These are phyloP conservation scores for Penicillium sp. DNA, from an alignment of 2,329 filamentous ascomycete species.

Conservation along the genomic window DNA sequence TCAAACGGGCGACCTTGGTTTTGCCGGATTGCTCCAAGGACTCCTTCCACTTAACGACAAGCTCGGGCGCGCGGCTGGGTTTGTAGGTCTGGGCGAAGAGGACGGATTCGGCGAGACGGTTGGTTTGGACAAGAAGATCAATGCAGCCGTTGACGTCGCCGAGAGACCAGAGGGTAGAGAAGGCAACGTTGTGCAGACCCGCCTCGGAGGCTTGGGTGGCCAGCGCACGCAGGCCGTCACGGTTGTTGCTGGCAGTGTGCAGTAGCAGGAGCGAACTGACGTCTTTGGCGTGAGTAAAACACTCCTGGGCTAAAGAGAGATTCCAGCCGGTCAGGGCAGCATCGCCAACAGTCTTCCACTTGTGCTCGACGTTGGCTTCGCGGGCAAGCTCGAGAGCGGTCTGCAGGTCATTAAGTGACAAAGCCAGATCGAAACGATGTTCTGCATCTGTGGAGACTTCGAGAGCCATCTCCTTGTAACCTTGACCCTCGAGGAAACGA, in stretches of 20 bases:
- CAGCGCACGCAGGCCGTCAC: slow-evolving; percentile 64
- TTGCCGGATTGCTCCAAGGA: slow-evolving; percentile 78
- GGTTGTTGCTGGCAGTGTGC: slow-evolving; percentile 78
- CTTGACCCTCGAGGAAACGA: slow-evolving; percentile 92
- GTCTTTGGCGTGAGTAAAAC: slow-evolving; percentile 86
- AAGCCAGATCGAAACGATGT: slow-evolving; percentile 90
- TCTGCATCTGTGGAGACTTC: slow-evolving; percentile 92
- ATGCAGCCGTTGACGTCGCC: slow-evolving; percentile 77
- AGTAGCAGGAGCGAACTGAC: slow-evolving; percentile 81
- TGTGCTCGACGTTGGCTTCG: slow-evolving; percentile 82
- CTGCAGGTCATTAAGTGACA: slow-evolving; percentile 74
- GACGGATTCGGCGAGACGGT: slow-evolving; percentile 75
- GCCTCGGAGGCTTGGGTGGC: slow-evolving; percentile 68
- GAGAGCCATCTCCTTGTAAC: slow-evolving; percentile 90
- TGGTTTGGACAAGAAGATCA: slow-evolving; percentile 70
- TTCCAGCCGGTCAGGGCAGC: slow-evolving; percentile 84
- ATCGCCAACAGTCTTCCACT: slow-evolving; percentile 97
- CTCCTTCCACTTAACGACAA: slow-evolving; percentile 76
- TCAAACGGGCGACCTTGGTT: slow-evolving; percentile 71
- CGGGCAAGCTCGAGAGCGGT: slow-evolving; percentile 80
- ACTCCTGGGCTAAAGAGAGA: slow-evolving; percentile 79
- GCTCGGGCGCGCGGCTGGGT: slow-evolving; percentile 63
- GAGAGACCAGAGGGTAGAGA: slow-evolving; percentile 81
- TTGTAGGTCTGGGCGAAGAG: slow-evolving; percentile 95
- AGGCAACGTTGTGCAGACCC: slow-evolving; percentile 85